Evolutionary conservation across 1,284 basidiomycete genomes (phyloP), one percentile per base, ranked within the genome.

Genomic region (Ceratobasidium sp.): DNA sequence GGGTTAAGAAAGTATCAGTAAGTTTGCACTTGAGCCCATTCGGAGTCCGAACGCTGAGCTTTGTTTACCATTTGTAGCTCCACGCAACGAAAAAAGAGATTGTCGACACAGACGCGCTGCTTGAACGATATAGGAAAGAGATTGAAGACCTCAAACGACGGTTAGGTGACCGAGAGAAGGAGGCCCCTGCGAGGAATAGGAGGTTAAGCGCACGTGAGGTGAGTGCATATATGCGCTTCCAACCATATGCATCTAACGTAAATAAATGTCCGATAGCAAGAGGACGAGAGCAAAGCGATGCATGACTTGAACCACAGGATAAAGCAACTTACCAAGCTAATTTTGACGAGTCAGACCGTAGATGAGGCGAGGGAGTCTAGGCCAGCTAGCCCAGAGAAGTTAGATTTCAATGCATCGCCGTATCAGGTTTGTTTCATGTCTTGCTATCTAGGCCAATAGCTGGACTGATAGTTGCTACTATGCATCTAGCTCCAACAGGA

Each of bases 31-130:
- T 77, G 54, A 15, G 33, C 17, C 48, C 42, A 48, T 28, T 26
- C 20, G n/a, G 20, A n/a, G 13, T 33, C 26, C 59, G 33, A n/a
- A 23, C 13, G 28, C 44, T 6, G 7, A 61, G 38, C 40, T 42
- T 54, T 33, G 46, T 54, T 44, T 83, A 85, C 83, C 17, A 87
- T 88, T 23, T 33, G 33, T 84, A 93, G 84, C 87, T 99, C 48
- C 91, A 94, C 79, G 97, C 97, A 0, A 91, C 94, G 85, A 94
- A 95, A 89, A 97, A 96, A 84, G 96, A 98, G 85, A 89, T 98
- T 26, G 91, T 96, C 7, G 96, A 97, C 82, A 96, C 95, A 0
- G 95, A 96, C 81, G 96, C 96, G 0, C 88, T 98, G 40, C 94
- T 98, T 79, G 92, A 94, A 85, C 90, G 96, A 78, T 98, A 98